Evolutionary conservation across 2,329 filamentous ascomycete genomes (phyloP), one percentile per base, ranked within the genome.

Genomic region (Neopestalotiopsis rosae): DNA sequence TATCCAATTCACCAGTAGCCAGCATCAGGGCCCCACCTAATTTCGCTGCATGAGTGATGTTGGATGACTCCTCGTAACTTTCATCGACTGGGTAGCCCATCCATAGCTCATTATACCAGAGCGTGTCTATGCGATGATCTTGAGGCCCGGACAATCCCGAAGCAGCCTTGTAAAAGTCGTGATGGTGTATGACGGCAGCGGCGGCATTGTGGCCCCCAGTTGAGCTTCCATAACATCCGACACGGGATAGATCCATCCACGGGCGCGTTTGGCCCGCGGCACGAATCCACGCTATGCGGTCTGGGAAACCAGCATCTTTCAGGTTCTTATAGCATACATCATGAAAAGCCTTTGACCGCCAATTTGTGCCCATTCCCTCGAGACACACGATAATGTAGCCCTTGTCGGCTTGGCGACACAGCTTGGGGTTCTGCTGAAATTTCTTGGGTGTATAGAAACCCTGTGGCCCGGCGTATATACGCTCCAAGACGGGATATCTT

Each of bases 281-380:
- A 20, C 40, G 40, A 14, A 65, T 65, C 63, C 42, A 65, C 9
- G 63, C 63, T n/a, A 65, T 65, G 2, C 63, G 63, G 30, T 65
- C 40, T 14, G 42, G 45, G 45, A 65, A 17, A 5, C 63, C 63
- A 3, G 42, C 63, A n/a, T 65, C 63, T 28, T 65, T 65, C 4
- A 65, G 63, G 13, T 65, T 65, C 45, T 65, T 65, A 45, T 65
- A 65, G 20, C 40, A 65, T 2, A 65, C 63, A 14, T 65, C 63
- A 13, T 65, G 63, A 32, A 65, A 65, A 13, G 40, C 24, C 42
- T 65, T 65, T 1, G 63, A 65, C 30, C 63, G 17, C 63, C 63
- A 65, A 34, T 65, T 65, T 2, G 63, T 65, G 42, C 63, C 63
- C 63, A 65, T 57, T 5, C 40, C 40, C 17, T 65, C 63, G 1